phyloP scores from a whole-genome alignment of 768 basidiomycete species.

The Amanita jacksonii region DNA sequence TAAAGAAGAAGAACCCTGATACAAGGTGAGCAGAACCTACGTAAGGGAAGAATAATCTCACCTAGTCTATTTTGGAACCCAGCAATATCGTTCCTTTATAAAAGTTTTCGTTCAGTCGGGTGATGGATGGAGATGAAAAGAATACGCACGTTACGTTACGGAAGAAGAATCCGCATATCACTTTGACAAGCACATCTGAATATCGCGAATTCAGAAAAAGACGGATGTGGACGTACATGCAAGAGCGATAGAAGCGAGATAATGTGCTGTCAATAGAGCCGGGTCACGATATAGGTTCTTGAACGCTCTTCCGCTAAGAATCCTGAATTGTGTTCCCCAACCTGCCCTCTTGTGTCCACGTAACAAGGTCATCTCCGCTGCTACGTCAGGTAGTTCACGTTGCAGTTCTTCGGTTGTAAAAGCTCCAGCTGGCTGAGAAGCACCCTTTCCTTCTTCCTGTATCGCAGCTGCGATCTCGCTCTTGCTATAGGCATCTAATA shows the following conservation, averaged over 20 bases:
- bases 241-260: conserved; percentile 71
- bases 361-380: conserved; percentile 56
- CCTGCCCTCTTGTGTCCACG: conserved; percentile 73
- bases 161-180: conserved; percentile 91
- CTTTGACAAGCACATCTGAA: conserved; percentile 24
- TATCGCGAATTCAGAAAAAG: conserved; percentile 6
- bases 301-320: conserved; percentile 92
- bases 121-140: background rate
- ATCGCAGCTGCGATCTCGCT: conserved; percentile 22
- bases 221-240: conserved; percentile 56
- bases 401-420: conserved; percentile 16
- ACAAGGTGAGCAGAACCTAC: background rate
- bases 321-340: conserved; percentile 86
- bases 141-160: conserved; percentile 67
- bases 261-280: conserved; percentile 84
- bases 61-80: conserved; percentile 96
- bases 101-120: background rate
- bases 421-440: conserved; percentile 17
- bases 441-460: conserved; percentile 45
- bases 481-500: no score
- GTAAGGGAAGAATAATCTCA: conserved; percentile 12
- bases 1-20: conserved; percentile 91
- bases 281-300: conserved; percentile 98
- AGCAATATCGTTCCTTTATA: conserved; percentile 73
- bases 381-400: conserved; percentile 53